Conservation (phyloP, 192 early-diverging fungal species). For the Coemansia sp. region DNA sequence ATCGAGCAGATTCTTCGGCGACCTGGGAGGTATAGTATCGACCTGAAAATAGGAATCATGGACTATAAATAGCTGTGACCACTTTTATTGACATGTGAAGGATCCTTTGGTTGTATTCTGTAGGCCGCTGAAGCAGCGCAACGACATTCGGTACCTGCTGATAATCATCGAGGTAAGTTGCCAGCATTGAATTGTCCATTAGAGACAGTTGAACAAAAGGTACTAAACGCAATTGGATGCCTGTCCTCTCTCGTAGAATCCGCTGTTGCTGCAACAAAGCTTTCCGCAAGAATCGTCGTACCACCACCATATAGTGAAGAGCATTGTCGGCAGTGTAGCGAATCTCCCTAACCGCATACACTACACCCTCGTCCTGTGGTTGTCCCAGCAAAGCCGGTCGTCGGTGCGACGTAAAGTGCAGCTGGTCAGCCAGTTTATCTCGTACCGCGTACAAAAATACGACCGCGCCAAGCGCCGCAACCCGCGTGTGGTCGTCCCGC, state of each 20-base stretch:
- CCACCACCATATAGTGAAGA: conserved; percentile 84
- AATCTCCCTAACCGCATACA: conserved; percentile 86
- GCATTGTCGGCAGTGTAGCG: conserved; percentile 79
- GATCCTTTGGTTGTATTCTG: background rate
- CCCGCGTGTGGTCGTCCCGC: background rate
- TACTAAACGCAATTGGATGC: too few relatives aligned
- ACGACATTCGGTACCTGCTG: conserved; percentile 82
- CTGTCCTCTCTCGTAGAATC: conserved; percentile 79
- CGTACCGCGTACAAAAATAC: conserved; percentile 76
- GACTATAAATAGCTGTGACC: conserved; percentile 10
- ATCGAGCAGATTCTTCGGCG: conserved; percentile 72
- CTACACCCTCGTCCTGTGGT: conserved; percentile 86
- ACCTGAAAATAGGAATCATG: conserved; percentile 22
- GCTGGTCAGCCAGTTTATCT: conserved; percentile 86
- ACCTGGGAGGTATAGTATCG: conserved; percentile 50
- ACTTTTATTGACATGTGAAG: background rate
- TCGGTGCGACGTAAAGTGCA: conserved; percentile 74
- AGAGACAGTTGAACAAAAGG: too few relatives aligned
- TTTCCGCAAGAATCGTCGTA: conserved; percentile 77
- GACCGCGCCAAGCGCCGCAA: conserved; percentile 29
- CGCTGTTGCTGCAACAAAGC: conserved; percentile 75
- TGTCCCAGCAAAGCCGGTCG: conserved; percentile 63
- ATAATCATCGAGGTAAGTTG: conserved; percentile 71
- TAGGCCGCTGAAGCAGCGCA: conserved; percentile 37
- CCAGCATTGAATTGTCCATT: too few relatives aligned